Evolutionary conservation across 768 basidiomycete species (phyloP), one percentile per base, ranked within the genome.

Genomic region (Pleurotus salmoneostramineus): DNA sequence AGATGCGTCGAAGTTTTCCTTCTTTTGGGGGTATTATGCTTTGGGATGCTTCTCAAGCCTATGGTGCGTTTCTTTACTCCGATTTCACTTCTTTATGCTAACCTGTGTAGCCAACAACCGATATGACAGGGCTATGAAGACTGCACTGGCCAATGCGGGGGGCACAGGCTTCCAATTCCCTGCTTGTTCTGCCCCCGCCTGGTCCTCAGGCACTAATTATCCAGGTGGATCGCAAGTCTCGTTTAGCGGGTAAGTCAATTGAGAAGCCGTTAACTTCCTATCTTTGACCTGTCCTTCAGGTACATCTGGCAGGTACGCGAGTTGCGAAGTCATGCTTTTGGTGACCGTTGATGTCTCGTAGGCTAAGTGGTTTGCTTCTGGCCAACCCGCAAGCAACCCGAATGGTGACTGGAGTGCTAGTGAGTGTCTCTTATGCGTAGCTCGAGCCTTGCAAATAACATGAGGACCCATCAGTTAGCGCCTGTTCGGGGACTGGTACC

Each of bases 81-180:
- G 12, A 31, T 58, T 42, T 42, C 43, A 49, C 17, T 12, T 48
- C 14, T 45, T 50, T 57, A 48, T 4, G 12, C 45, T 56, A 40
- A 32, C n/a, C 44, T 45, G 6, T 2, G 6, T 47, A 81, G 87
- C 74, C 32, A 88, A 89, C 64, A 70, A 74, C 58, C 78, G 82
- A 32, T 88, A 79, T 61, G 84, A 87, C 63, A 66, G 77, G 12
- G 81, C 77, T 5, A 81, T 87, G 59, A 88, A 89, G 71, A 77
- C 79, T 58, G 77, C 81, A 31, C 73, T 88, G 37, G 68, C 71
- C 11, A 80, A 81, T 11, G 82, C 85, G 36, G 85, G 87, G 48
- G 84, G 85, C n/a, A 83, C 82, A 14, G 85, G 86, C 6, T 89
- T 88, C 68, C 82, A 80, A 2, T 88, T 76, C 69, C 84, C 85